These are phyloP conservation scores for Lentinula boryana DNA, from an alignment of 768 basidiomycete genomes.

Conservation along the genomic window DNA sequence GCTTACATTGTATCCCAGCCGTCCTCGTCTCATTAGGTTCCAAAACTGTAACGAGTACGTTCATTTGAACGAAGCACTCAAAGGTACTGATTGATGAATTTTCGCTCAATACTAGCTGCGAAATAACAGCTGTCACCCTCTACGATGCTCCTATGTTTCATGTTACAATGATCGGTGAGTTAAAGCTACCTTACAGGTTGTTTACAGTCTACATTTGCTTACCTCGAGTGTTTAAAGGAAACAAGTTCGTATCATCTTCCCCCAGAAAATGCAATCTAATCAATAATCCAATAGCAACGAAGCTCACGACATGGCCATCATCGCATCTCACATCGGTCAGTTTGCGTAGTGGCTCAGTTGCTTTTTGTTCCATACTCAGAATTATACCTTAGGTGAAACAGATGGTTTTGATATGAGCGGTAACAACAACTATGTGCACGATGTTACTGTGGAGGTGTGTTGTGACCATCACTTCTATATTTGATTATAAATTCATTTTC, in stretches of 20 bases:
- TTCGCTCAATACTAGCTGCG: conserved; percentile 7
- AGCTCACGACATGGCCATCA: conserved; percentile 18
- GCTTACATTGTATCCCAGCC: conserved; percentile 14
- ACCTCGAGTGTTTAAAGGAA: neutral
- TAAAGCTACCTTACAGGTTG: neutral
- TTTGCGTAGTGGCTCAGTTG: neutral
- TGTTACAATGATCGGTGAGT: conserved; percentile 17
- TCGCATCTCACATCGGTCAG: conserved; percentile 17
- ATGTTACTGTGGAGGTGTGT: conserved; percentile 22
- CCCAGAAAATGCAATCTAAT: neutral
- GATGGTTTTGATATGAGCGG: conserved; percentile 22
- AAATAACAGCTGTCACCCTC: conserved; percentile 15
- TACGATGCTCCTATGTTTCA: conserved; percentile 18
- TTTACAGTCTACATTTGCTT: neutral
- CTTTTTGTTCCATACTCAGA: neutral
- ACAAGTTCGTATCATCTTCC: conserved; percentile 5
- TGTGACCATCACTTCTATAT: too few relatives aligned
- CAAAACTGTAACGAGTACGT: conserved; percentile 17
- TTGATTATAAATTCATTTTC: neutral
- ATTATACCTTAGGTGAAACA: conserved; percentile 8
- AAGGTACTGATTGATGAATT: too few relatives aligned
- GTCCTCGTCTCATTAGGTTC: conserved; percentile 20
- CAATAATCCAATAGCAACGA: conserved; percentile 8
- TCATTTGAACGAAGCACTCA: neutral
- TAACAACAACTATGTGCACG: conserved; percentile 23